Evolutionary conservation across 192 early-diverging fungal genomes (phyloP).

Genomic region (Pilobolus umbonatus): DNA sequence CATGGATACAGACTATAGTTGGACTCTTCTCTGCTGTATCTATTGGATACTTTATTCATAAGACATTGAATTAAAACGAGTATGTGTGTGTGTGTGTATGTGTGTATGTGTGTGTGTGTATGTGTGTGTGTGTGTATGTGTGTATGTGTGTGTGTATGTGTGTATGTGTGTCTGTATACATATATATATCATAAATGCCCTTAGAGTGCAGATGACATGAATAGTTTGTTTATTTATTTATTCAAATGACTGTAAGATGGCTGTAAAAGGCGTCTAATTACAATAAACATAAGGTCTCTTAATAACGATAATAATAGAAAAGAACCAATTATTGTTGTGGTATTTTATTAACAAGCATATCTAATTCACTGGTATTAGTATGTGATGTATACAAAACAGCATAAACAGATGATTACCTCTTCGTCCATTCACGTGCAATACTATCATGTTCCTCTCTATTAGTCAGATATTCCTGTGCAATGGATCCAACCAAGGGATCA

Average conservation of each 20-base stretch:
- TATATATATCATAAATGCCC: too few species aligned
- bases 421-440: slow-evolving; percentile 90
- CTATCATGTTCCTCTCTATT: slow-evolving; percentile 85
- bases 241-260: too few species aligned
- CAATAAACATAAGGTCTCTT: too few species aligned
- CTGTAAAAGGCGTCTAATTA: too few species aligned
- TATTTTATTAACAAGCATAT: slow-evolving; percentile 19
- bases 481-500: slow-evolving; percentile 88
- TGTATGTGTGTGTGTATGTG: background rate
- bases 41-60: background rate
- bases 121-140: background rate
- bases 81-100: background rate
- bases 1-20: too few species aligned
- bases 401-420: slow-evolving; percentile 68
- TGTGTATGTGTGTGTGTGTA: background rate
- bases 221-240: too few species aligned
- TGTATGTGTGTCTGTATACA: too few species aligned
- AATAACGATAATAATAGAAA: too few species aligned
- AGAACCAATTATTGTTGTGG: too few species aligned
- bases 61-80: background rate
- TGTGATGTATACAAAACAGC: background rate
- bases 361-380: too few species aligned
- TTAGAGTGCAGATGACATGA: too few species aligned
- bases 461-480: slow-evolving; percentile 84
- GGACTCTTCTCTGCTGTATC: background rate